Base-by-base conservation (phyloP, 331 rosid genomes). In the Malus hybrid region DNA sequence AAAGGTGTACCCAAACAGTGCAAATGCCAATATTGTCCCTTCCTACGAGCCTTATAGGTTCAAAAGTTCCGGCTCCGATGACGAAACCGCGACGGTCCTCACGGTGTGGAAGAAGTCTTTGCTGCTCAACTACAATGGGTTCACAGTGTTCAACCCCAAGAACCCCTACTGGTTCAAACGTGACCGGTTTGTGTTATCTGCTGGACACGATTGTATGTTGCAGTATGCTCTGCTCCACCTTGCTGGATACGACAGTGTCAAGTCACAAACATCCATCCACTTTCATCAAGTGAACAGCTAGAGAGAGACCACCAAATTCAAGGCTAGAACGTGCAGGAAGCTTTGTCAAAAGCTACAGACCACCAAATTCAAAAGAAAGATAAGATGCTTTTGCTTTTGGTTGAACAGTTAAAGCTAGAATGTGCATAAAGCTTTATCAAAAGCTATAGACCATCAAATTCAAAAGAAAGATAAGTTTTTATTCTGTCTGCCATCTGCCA, bases 121-220 rank as follows among this genome's bases (percentile, higher is more conserved):
- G 67, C 53, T 91, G 70, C 70, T 84, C 36, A 89, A 79, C 75
- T 91, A 96, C 76, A 80, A 67, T 10, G 97, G 97, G 19, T 91
- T 91, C 75, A 91, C 96, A 12, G 97, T 91, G 66, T 91, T 84
- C 7, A 85, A 88, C 66, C 10, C 39, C 62, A 72, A 67, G 11
- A 95, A 92, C 58, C 97, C 99, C 0, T 68, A 77, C 53, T 95
- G 99, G 99, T 95, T 95, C 81, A 95, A 95, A 81, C 89, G 99
- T 66, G 99, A 95, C 82, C 87, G 99, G n/a, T 95, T 95, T 22
- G 90, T 95, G 15, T 44, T 95, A 74, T 95, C 99, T 8, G 99
- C 99, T 7, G 99, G 99, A 2, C 99, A 95, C 28, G 99, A 97
- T 0, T 95, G 99, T 75, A 95, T 95, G 99, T 83, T 95, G 22